Evolutionary conservation across 192 early-diverging fungal species (phyloP).

Genomic region (Coemansia sp.): DNA sequence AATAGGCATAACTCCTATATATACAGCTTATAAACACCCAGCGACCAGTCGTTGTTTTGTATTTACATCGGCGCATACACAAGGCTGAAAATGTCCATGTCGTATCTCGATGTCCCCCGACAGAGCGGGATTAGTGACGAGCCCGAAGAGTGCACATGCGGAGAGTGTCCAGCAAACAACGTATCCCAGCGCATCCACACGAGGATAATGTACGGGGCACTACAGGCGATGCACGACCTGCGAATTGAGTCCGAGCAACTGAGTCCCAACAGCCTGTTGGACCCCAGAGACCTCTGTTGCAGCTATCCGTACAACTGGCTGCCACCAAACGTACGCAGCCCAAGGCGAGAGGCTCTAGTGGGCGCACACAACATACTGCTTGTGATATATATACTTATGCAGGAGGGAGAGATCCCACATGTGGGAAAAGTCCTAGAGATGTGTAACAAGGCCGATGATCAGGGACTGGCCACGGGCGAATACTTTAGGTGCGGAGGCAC

Average conservation of each 20-base stretch:
- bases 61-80: background rate
- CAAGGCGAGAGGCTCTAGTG: conserved; percentile 28
- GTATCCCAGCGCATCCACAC: conserved; percentile 23
- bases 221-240: conserved; percentile 45
- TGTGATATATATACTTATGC: conserved; percentile 38
- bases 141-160: conserved; percentile 24
- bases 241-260: conserved; percentile 18
- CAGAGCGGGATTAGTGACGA: background rate
- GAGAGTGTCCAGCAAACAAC: conserved; percentile 23
- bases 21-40: background rate
- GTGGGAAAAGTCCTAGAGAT: conserved; percentile 16
- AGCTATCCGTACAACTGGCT: conserved; percentile 48
- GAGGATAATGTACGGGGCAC: conserved; percentile 37
- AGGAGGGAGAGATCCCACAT: conserved; percentile 32
- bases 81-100: conserved; percentile 14
- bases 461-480: conserved; percentile 18
- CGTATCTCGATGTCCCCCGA: conserved; percentile 3
- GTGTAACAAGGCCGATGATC: conserved; percentile 24
- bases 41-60: background rate
- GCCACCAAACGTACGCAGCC: conserved; percentile 21
- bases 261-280: conserved; percentile 12
- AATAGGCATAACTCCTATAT: background rate
- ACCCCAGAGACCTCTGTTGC: conserved; percentile 18
- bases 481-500: conserved; percentile 41
- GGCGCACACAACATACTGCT: conserved; percentile 43